Evolutionary conservation across 108 stramenopile species (phyloP), one percentile per base, ranked within the genome.

Genomic region (Pseudonitzschia pungens): DNA sequence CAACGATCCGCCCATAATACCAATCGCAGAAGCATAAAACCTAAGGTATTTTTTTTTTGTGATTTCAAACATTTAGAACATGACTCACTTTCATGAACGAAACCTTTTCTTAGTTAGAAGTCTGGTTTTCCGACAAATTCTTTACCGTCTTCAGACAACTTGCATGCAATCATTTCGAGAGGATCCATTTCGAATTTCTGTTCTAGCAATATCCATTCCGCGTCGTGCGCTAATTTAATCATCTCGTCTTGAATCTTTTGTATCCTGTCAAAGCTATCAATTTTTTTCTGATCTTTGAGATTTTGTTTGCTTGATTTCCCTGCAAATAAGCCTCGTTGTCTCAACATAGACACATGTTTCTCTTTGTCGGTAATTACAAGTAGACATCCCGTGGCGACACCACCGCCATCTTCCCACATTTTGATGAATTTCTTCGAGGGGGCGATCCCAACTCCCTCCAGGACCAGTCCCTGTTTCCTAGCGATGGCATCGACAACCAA

Each of bases 201-300:
- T 65, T 87, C 90, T 55, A 91, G 85, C 12, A 77, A 51, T 3
- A 85, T 50, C 87, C 90, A 91, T 16, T 81, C 64, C 27, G 68
- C 71, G 32, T 86, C 86, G 32, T 76, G 68, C 2, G 82, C 90
- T 14, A 76, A 65, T 44, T 71, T 51, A 0, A 87, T 75, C 87
- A 91, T 91, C 44, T 88, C 88, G 26, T 83, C 81, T 64, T 91
- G 90, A 29, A 91, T 87, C 64, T 64, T 18, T 29, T 87, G 71
- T 16, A 91, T 83, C 0, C 90, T 72, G 52, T 85, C 83, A 69
- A 83, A 85, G 36, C 57, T 75, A 12, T 54, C 48, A 24, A 91
- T 40, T 68, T 91, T 87, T 22, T 77, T 53, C 48, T 86, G 75
- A 41, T 79, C 78, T 27, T 36, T 36, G n/a, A 65, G 16, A 28